phyloP scores from a whole-genome alignment of 192 early-diverging fungal species.

The Pilaira anomala region DNA sequence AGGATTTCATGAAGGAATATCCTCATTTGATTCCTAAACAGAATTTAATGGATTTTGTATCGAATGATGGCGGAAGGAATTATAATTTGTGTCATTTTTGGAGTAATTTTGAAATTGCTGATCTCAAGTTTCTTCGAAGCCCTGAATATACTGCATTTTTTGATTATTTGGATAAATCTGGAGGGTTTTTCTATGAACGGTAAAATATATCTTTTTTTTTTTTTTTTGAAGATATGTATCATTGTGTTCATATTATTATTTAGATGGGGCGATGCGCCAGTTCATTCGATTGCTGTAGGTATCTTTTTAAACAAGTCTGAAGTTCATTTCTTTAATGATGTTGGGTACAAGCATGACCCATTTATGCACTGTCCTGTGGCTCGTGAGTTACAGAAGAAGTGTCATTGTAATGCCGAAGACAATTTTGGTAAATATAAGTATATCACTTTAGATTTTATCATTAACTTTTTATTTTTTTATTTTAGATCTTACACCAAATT shows the following conservation, averaged over 20 bases:
- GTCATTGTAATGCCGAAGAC: conserved; percentile 47
- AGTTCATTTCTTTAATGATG: conserved; percentile 75
- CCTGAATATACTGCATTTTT: conserved; percentile 63
- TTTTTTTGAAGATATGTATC: conserved; percentile 58
- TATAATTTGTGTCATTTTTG: conserved; percentile 76
- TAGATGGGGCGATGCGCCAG: conserved; percentile 74
- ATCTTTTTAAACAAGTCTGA: conserved; percentile 60
- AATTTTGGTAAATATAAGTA: conserved; percentile 45
- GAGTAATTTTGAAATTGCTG: conserved; percentile 88
- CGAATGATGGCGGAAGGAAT: conserved; percentile 49
- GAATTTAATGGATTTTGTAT: conserved; percentile 45
- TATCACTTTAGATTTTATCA: neutral
- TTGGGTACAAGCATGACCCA: conserved; percentile 66
- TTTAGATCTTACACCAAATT: conserved; percentile 10
- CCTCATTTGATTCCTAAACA: conserved; percentile 48
- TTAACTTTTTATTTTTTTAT: neutral
- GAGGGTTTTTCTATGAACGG: conserved; percentile 85
- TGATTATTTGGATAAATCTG: conserved; percentile 65
- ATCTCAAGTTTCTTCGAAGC: conserved; percentile 67
- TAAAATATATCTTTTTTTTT: conserved; percentile 14
- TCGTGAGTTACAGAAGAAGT: conserved; percentile 43
- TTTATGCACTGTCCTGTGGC: conserved; percentile 72
- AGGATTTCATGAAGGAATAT: conserved; percentile 49
- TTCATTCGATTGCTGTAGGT: conserved; percentile 68
- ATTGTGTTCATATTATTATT: too few relatives aligned